A percentile compares a stretch with the other conserved stretches of the same genome.
Conservation (phyloP, 108 stramenopile genomes). For the Aurantiochytrium sp. region DNA sequence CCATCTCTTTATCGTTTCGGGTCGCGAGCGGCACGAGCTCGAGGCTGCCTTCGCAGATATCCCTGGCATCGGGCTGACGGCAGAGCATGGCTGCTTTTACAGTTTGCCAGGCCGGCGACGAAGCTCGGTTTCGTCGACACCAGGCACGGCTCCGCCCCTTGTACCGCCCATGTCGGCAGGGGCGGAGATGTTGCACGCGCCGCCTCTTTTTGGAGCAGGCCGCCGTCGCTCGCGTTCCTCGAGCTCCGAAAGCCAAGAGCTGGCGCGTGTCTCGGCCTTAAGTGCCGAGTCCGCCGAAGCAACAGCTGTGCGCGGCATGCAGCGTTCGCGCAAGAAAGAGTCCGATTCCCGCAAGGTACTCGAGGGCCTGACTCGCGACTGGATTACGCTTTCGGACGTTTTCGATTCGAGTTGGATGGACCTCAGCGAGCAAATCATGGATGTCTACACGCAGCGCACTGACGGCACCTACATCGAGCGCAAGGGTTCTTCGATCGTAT, state of each 20-base stretch:
- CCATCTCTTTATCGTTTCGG: conserved; percentile 46
- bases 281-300: no score
- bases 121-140: background rate
- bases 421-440: conserved; percentile 43
- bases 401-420: conserved; percentile 46
- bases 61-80: conserved; percentile 31
- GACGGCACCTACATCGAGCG: conserved; percentile 61
- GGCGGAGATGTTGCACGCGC: background rate
- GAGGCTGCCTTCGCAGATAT: conserved; percentile 25
- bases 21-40: conserved; percentile 33
- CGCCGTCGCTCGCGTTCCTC: background rate
- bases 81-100: conserved; percentile 50
- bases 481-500: conserved; percentile 52
- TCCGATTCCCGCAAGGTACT: background rate
- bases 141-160: background rate
- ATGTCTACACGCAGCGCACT: conserved; percentile 53
- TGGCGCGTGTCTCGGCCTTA: background rate
- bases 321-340: background rate
- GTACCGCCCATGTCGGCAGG: background rate
- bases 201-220: background rate
- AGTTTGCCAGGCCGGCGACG: background rate
- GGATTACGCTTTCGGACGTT: background rate
- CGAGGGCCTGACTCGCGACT: background rate
- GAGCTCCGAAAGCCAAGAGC: background rate
- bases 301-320: no score